Conservation (phyloP, 768 basidiomycete genomes). For the Amanita muscaria region DNA sequence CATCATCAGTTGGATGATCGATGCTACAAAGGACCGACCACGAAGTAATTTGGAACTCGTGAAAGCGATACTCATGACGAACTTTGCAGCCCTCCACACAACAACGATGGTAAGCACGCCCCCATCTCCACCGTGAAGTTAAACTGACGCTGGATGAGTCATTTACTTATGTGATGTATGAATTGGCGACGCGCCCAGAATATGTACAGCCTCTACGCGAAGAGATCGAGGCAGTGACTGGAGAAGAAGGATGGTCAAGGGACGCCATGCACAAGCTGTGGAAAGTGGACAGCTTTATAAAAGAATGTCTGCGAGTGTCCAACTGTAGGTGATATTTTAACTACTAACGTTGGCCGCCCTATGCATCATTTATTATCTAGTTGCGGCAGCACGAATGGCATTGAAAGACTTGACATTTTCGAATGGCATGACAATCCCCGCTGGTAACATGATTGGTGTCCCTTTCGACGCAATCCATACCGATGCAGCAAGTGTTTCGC, state of each 20-base stretch:
- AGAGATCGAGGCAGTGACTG: slow-evolving; percentile 31
- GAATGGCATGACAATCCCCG: slow-evolving; percentile 19
- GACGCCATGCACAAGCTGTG: slow-evolving; percentile 28
- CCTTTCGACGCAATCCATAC: slow-evolving; percentile 8
- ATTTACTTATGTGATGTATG: slow-evolving; percentile 27
- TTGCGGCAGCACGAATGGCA: slow-evolving; percentile 22
- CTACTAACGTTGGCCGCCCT: slow-evolving; percentile 7
- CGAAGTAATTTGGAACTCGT: slow-evolving; percentile 22
- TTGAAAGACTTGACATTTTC: slow-evolving; percentile 30
- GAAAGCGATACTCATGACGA: slow-evolving; percentile 27
- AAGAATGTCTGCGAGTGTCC: slow-evolving; percentile 26
- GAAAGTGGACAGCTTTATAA: slow-evolving; percentile 38
- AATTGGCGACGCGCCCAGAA: slow-evolving; percentile 28
- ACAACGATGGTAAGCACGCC: slow-evolving; percentile 25
- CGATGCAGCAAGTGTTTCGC: slow-evolving; percentile 2
- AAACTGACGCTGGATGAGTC: slow-evolving; percentile 17
- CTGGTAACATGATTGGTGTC: slow-evolving; percentile 15
- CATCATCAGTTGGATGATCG: slow-evolving; percentile 38
- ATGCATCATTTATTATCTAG: slow-evolving; percentile 1
- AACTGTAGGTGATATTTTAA: slow-evolving; percentile 16
- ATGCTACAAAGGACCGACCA: slow-evolving; percentile 22
- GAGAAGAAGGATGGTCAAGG: slow-evolving; percentile 30
- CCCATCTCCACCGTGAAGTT: neutral
- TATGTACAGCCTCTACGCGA: slow-evolving; percentile 28
- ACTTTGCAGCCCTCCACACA: slow-evolving; percentile 37